phyloP scores from a whole-genome alignment of 2,329 filamentous ascomycete genomes.

The Seiridium unicorne region DNA sequence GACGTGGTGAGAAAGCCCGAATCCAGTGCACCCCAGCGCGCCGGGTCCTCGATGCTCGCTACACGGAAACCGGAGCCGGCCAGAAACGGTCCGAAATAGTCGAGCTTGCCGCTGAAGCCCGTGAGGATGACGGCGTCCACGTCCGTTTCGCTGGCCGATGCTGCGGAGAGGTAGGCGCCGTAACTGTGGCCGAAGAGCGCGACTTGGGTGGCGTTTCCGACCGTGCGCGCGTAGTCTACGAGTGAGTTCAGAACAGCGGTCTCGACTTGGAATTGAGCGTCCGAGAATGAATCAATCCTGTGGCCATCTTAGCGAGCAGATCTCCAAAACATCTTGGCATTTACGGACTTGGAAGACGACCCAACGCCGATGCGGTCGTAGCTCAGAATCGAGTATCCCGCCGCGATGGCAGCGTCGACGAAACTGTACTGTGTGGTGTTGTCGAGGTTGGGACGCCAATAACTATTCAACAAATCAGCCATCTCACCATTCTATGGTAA shows the following conservation, averaged over 20 bases:
- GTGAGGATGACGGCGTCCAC: conserved; percentile 21
- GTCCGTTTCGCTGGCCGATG: conserved; percentile 16
- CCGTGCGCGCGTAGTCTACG: conserved; percentile 19
- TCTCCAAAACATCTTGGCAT: not conserved
- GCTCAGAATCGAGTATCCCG: conserved; percentile 28
- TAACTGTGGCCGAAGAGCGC: conserved; percentile 29
- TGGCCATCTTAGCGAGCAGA: not conserved
- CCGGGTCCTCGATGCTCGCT: conserved; percentile 17
- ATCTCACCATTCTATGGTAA: not conserved
- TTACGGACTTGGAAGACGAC: conserved; percentile 26
- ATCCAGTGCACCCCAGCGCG: conserved; percentile 24
- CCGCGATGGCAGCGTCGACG: conserved; percentile 22
- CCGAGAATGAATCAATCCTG: conserved; percentile 20
- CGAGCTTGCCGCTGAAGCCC: conserved; percentile 25
- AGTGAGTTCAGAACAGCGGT: conserved; percentile 25
- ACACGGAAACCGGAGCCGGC: conserved; percentile 26
- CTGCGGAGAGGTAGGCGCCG: conserved; percentile 24
- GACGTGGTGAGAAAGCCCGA: conserved; percentile 22
- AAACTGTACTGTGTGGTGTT: conserved; percentile 21
- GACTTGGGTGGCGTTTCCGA: conserved; percentile 20
- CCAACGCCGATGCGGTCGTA: conserved; percentile 30
- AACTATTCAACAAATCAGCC: conserved; percentile 15
- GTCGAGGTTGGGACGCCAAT: conserved; percentile 23
- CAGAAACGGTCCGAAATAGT: conserved; percentile 24
- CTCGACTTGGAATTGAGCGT: conserved; percentile 31